phyloP scores from a whole-genome alignment of 805 yeast genomes.

The Debaryomyces hansenii region DNA sequence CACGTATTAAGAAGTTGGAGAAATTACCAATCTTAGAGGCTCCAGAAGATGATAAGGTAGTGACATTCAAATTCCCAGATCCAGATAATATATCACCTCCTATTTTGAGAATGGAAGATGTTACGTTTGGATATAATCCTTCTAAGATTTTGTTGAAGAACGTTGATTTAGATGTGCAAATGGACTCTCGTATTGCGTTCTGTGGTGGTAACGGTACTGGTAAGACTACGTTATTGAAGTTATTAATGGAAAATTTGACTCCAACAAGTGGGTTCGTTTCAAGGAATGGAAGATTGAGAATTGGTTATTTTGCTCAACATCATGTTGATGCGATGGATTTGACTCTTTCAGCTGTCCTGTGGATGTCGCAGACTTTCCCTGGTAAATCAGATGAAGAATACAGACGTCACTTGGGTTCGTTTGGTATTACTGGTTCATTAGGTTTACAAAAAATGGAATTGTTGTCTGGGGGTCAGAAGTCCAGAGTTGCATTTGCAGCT shows the following conservation, averaged over 20 bases:
- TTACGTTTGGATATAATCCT: slow-evolving; percentile 79
- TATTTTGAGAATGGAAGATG: slow-evolving; percentile 81
- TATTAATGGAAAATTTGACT: slow-evolving; percentile 72
- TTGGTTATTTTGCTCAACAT: slow-evolving; percentile 97
- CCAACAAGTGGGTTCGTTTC: slow-evolving; percentile 81
- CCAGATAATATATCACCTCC: slow-evolving; percentile 94
- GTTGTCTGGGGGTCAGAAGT: slow-evolving; percentile 96
- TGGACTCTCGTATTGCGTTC: slow-evolving; percentile 92
- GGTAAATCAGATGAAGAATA: slow-evolving; percentile 96
- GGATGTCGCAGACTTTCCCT: slow-evolving; percentile 89
- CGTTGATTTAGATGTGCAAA: slow-evolving; percentile 86
- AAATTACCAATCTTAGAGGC: slow-evolving; percentile 90
- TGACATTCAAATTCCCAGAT: slow-evolving; percentile 90
- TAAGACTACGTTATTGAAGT: slow-evolving; percentile 90
- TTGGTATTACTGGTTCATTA: slow-evolving; percentile 93
- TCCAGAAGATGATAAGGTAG: slow-evolving; percentile 86
- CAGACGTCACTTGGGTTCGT: slow-evolving; percentile 93
- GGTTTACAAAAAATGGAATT: slow-evolving; percentile 89
- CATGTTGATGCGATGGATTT: slow-evolving; percentile 98
- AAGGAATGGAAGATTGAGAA: slow-evolving; percentile 81
- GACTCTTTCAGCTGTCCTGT: slow-evolving; percentile 78
- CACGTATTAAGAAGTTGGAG: slow-evolving; percentile 94
- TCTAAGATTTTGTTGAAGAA: slow-evolving; percentile 62
- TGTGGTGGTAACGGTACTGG: slow-evolving; percentile 99
- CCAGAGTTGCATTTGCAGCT: slow-evolving; percentile 97